Evolutionary conservation across 305 asterid species (phyloP).

Genomic region (Solanum hybrid): DNA sequence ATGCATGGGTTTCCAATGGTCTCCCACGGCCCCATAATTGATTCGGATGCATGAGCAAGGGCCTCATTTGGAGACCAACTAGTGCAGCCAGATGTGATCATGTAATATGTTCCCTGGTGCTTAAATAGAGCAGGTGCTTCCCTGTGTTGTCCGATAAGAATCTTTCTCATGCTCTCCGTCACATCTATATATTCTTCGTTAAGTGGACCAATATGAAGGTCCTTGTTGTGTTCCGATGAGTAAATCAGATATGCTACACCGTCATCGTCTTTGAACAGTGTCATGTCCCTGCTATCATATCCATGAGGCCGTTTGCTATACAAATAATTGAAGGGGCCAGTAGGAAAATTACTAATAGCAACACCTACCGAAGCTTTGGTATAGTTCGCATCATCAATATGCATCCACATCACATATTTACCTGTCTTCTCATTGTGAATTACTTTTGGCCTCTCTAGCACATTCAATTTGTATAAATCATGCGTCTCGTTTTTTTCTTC

Average conservation of each 20-base stretch:
- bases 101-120: slow-evolving; percentile 66
- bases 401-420: slow-evolving; percentile 92
- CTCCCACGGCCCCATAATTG: slow-evolving; percentile 88
- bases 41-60: slow-evolving; percentile 60
- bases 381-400: slow-evolving; percentile 69
- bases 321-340: slow-evolving; percentile 73
- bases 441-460: slow-evolving; percentile 91
- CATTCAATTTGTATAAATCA: slow-evolving; percentile 72
- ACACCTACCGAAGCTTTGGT: slow-evolving; percentile 80
- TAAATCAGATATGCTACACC: slow-evolving; percentile 66
- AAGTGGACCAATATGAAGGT: slow-evolving; percentile 74
- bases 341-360: slow-evolving; percentile 53
- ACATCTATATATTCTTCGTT: slow-evolving; percentile 46
- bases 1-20: slow-evolving; percentile 79
- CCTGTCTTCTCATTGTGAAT: slow-evolving; percentile 54
- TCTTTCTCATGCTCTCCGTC: slow-evolving; percentile 32
- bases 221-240: slow-evolving; percentile 75
- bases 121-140: slow-evolving; percentile 90
- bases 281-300: slow-evolving; percentile 88
- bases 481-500: slow-evolving; percentile 59
- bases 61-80: slow-evolving; percentile 98
- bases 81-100: slow-evolving; percentile 91
- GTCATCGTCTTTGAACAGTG: slow-evolving; percentile 77
- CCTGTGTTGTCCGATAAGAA: slow-evolving; percentile 67
- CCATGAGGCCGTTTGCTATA: slow-evolving; percentile 78